Conservation (phyloP, 2,329 filamentous ascomycete species). For the Aureobasidium sp. region DNA sequence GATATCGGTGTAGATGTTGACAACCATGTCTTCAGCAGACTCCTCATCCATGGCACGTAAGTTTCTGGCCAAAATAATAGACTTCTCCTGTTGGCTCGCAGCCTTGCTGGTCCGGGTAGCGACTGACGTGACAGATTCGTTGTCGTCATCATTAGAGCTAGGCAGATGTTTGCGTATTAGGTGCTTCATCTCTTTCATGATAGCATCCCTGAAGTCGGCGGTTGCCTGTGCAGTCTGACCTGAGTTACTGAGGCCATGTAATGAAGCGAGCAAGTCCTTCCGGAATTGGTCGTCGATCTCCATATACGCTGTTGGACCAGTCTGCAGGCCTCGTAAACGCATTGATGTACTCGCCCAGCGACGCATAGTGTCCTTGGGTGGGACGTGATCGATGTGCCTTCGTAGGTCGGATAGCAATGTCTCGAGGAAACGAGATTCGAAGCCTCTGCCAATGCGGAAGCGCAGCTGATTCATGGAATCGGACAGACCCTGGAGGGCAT, state of each 20-base stretch:
- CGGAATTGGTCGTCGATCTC: slow-evolving; percentile 64
- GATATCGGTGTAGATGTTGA: slow-evolving; percentile 77
- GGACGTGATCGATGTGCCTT: slow-evolving; percentile 68
- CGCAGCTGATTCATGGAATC: slow-evolving; percentile 70
- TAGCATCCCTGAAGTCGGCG: slow-evolving; percentile 73
- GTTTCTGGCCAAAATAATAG: slow-evolving; percentile 78
- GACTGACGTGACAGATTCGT: slow-evolving; percentile 55
- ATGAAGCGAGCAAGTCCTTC: slow-evolving; percentile 58
- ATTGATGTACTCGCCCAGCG: slow-evolving; percentile 76
- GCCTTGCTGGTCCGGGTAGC: slow-evolving; percentile 68
- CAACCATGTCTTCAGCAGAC: slow-evolving; percentile 76
- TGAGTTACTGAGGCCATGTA: slow-evolving; percentile 74
- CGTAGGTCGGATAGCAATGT: slow-evolving; percentile 73
- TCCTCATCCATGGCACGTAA: slow-evolving; percentile 73
- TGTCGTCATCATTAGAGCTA: slow-evolving; percentile 90
- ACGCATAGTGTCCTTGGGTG: slow-evolving; percentile 65
- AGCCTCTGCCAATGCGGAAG: slow-evolving; percentile 76
- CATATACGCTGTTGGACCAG: slow-evolving; percentile 70
- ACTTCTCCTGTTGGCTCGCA: slow-evolving; percentile 79
- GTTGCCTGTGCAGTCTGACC: slow-evolving; percentile 74
- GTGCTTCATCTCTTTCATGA: slow-evolving; percentile 77
- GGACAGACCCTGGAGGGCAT: slow-evolving; percentile 71
- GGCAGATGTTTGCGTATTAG: slow-evolving; percentile 80
- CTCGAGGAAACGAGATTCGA: slow-evolving; percentile 71
- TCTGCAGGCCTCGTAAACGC: slow-evolving; percentile 61